A percentile compares a stretch with the other conserved stretches of the same genome.
These are phyloP conservation scores for Tylopilus sp. DNA, from an alignment of 768 basidiomycete species.

Conservation along the genomic window DNA sequence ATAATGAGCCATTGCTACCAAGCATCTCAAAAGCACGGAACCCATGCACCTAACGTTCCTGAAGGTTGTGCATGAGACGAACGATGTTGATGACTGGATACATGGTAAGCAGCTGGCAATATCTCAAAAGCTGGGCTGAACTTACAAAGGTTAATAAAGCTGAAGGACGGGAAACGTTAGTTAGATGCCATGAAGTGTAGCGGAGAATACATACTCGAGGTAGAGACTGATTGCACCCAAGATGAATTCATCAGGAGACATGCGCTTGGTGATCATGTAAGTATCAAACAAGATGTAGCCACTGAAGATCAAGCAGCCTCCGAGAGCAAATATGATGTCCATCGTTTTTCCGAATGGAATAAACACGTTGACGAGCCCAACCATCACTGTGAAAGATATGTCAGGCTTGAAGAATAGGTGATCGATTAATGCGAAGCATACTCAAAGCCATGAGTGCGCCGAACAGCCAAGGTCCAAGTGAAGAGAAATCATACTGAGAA, in stretches of 20 bases:
- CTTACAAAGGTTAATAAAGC: conserved; percentile 86
- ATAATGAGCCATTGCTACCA: neutral
- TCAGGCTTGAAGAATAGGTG: neutral
- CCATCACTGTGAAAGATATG: conserved; percentile 51
- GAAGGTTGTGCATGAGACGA: conserved; percentile 64
- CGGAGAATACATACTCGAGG: conserved; percentile 64
- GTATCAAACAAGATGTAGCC: conserved; percentile 93
- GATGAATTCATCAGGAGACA: conserved; percentile 93
- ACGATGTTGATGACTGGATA: conserved; percentile 76
- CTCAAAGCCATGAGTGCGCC: conserved; percentile 76
- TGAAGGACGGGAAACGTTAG: conserved; percentile 30
- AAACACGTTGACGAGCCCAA: conserved; percentile 79
- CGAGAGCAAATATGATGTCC: conserved; percentile 77
- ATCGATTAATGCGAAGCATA: conserved; percentile 32
- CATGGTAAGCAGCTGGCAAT: conserved; percentile 1
- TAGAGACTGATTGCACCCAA: conserved; percentile 91
- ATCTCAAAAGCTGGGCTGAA: conserved; percentile 10
- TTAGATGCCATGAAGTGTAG: neutral
- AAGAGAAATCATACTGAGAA: conserved; percentile 86
- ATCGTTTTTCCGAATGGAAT: conserved; percentile 80
- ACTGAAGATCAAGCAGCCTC: conserved; percentile 80
- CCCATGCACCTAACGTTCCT: conserved; percentile 35
- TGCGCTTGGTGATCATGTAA: conserved; percentile 79
- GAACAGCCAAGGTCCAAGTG: conserved; percentile 89
- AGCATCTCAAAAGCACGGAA: neutral